These are phyloP conservation scores for Exophiala calicioides DNA, from an alignment of 2,329 filamentous ascomycete species.

Conservation along the genomic window DNA sequence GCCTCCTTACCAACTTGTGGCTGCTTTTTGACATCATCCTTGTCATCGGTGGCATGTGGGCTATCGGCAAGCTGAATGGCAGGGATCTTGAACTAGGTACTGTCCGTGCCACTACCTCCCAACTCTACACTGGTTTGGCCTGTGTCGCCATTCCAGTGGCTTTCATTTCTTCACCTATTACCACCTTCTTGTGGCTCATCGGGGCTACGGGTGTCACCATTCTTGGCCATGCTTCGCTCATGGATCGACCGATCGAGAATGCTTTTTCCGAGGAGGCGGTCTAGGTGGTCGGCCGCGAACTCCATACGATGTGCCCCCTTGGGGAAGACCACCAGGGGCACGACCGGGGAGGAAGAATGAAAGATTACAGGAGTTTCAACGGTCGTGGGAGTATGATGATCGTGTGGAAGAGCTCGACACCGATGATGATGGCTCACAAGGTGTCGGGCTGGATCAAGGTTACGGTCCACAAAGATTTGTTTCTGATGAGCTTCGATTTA, in stretches of 20 bases:
- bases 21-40: conserved; percentile 45
- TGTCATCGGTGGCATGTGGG: conserved; percentile 80
- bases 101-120: conserved; percentile 80
- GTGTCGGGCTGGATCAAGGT: conserved; percentile 53
- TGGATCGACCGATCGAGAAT: conserved; percentile 99
- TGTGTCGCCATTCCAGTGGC: conserved; percentile 81
- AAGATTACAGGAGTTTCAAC: conserved; percentile 51
- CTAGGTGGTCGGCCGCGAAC: conserved; percentile 99
- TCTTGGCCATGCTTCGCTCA: conserved; percentile 87
- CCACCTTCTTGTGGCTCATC: conserved; percentile 89
- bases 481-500: conserved; percentile 64
- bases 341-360: conserved; percentile 64
- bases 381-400: conserved; percentile 52
- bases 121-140: conserved; percentile 88
- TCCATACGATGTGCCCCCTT: conserved; percentile 81
- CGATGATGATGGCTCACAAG: conserved; percentile 56
- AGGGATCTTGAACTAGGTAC: conserved; percentile 83
- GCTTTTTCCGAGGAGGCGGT: conserved; percentile 99
- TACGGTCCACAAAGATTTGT: conserved; percentile 51
- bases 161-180: conserved; percentile 79
- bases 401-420: conserved; percentile 44
- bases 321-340: conserved; percentile 99
- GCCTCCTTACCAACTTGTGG: conserved; percentile 62
- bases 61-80: conserved; percentile 87
- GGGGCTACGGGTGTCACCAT: conserved; percentile 93